Evolutionary conservation across 768 basidiomycete genomes (phyloP), one percentile per base, ranked within the genome.

Genomic region (Tylopilus intermedius): DNA sequence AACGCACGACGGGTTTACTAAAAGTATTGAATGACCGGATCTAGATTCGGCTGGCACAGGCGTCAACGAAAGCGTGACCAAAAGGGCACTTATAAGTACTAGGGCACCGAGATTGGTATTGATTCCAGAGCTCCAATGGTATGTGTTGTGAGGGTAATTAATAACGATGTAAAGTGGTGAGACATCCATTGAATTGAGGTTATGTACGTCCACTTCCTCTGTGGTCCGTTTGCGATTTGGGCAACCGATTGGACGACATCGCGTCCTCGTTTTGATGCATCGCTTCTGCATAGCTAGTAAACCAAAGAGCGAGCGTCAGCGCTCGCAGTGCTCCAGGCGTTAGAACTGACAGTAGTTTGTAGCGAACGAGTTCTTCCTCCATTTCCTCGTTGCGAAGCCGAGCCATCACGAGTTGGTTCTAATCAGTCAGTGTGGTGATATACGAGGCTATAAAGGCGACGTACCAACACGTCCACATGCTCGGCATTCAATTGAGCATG

Each of bases 391-490:
- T 90, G 54, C 86, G 83, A 38, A 98, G 72, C 47, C 94, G 82
- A 52, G 86, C 79, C 74, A 85, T 90, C 4, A 98, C 96, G 4
- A 98, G 80, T 66, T 95, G 87, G 60, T 94, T 92, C 90, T 92
- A 57, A 40, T n/a, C 35, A 21, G 21, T 65, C n/a, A 69, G 38
- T 68, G 8, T 67, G 50, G 29, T 46, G 24, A 50, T 49, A 49
- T 71, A 66, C 48, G n/a, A 32, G 27, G 45, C 8, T 5, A 30
- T 7, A 10, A 32, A 2, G 35, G 4, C 13, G 32, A 32, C 21
- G 14, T 35, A 86, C 90, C 62, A 90, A 68, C 47, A 87, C 72
- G 27, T 85, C 79, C 24, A 91, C 88, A 66, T 95, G 93, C 60
- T 95, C 93, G 6, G 77, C 64, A 61, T 87, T 94, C 47, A 95